Evolutionary conservation across 192 early-diverging fungal genomes (phyloP).

Genomic region (Linnemannia elongata): DNA sequence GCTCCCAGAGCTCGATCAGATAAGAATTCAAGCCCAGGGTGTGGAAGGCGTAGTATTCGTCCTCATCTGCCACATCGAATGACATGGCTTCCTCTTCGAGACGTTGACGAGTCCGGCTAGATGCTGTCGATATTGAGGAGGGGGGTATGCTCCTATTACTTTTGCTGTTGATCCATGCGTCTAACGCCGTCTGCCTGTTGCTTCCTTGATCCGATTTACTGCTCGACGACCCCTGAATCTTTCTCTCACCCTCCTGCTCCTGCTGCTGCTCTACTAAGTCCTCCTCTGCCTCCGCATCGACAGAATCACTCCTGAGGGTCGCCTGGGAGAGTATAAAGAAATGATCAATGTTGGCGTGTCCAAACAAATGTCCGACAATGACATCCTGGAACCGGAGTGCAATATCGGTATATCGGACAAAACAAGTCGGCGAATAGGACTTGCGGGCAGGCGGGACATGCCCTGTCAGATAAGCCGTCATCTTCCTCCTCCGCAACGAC

Average conservation of each 20-base stretch:
- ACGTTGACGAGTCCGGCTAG: conserved; percentile 35
- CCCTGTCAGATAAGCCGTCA: conserved; percentile 73
- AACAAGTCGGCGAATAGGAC: conserved; percentile 60
- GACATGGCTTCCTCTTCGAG: conserved; percentile 55
- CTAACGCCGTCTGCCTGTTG: background rate
- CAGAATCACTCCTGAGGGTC: conserved; percentile 2
- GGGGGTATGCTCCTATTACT: background rate
- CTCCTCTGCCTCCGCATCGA: background rate
- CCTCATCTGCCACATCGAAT: conserved; percentile 40
- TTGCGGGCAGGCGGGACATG: conserved; percentile 73
- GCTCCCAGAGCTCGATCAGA: conserved; percentile 57
- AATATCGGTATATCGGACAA: conserved; percentile 57
- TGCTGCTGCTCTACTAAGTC: background rate
- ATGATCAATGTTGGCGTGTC: conserved; percentile 82
- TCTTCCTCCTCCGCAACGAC: conserved; percentile 54
- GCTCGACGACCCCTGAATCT: background rate
- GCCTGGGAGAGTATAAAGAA: conserved; percentile 70
- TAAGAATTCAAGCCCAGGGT: conserved; percentile 46
- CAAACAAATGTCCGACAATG: conserved; percentile 77
- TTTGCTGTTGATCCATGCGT: background rate
- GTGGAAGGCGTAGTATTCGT: conserved; percentile 49
- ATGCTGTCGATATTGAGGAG: background rate
- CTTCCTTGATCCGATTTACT: background rate
- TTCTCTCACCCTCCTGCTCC: background rate
- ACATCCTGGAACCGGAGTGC: conserved; percentile 62